phyloP scores from a whole-genome alignment of 2,329 filamentous ascomycete genomes.

The Raffaelea albimanens region DNA sequence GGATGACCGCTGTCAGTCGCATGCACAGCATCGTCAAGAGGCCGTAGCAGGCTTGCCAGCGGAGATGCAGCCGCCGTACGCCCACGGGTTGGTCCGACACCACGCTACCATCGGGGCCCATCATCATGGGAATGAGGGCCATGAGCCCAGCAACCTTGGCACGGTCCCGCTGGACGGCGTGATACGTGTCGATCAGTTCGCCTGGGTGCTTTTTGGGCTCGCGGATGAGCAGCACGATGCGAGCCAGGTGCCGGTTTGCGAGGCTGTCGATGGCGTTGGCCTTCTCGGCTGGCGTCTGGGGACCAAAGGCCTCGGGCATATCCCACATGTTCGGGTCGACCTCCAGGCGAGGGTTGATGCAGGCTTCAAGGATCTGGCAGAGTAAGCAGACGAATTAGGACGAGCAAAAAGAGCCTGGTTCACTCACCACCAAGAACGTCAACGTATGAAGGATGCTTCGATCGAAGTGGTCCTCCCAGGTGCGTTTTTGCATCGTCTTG shows the following conservation, averaged over 20 bases:
- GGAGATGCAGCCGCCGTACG: constrained; percentile 2
- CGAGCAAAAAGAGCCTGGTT: not conserved
- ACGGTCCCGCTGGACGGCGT: not conserved
- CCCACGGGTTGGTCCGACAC: not conserved
- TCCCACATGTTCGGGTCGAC: constrained; percentile 7
- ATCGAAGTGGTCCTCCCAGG: constrained; percentile 3
- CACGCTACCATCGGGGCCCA: not conserved
- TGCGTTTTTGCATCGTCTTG: not conserved
- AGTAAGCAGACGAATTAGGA: not conserved
- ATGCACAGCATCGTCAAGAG: constrained; percentile 8
- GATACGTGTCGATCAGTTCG: not conserved
- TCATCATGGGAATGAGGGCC: not conserved
- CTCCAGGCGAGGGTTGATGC: constrained; percentile 9
- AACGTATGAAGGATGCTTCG: constrained; percentile 4
- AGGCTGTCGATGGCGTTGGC: constrained; percentile 1
- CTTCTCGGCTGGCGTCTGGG: not conserved
- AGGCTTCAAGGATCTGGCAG: constrained; percentile 9
- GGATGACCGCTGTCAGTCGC: constrained; percentile 3
- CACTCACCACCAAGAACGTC: constrained; percentile 6
- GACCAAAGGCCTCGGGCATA: constrained; percentile 1
- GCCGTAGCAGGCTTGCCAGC: constrained; percentile 5
- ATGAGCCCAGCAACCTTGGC: constrained; percentile 1
- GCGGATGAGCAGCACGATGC: not conserved
- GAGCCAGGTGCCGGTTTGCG: not conserved
- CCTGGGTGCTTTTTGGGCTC: not conserved